A percentile compares a stretch with the other conserved stretches of the same genome.
Evolutionary conservation across 2,329 filamentous ascomycete genomes (phyloP).

Genomic region (Calonectria hongkongensis): DNA sequence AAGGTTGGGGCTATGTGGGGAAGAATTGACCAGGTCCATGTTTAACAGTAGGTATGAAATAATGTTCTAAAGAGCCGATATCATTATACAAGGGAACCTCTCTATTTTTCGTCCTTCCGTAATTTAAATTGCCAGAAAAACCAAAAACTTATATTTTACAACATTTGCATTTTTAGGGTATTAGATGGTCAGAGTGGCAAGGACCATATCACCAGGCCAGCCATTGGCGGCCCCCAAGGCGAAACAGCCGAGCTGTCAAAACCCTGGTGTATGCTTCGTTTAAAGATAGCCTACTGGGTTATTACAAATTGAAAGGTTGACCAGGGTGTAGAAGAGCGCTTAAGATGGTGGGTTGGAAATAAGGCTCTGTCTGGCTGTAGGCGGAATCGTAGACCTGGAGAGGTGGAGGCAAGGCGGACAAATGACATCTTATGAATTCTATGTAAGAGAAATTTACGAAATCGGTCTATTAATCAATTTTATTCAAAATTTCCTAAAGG

Average conservation of each 20-base stretch:
- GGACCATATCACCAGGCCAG: neutral
- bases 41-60: neutral
- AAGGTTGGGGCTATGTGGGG: neutral
- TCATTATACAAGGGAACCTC: neutral
- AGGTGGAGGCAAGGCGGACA: neutral
- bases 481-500: too few species aligned
- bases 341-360: neutral
- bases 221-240: conserved; percentile 19
- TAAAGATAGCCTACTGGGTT: neutral
- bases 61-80: neutral
- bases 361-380: neutral
- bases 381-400: neutral
- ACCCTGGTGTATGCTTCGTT: neutral
- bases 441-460: neutral
- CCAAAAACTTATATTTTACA: neutral
- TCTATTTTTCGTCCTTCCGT: neutral
- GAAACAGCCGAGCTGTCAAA: neutral
- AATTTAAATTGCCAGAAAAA: neutral
- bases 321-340: neutral
- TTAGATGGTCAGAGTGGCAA: neutral
- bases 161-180: neutral
- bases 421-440: too few species aligned
- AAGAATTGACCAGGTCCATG: neutral
- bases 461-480: too few species aligned
- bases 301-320: neutral